Evolutionary conservation across 768 basidiomycete species (phyloP), one percentile per base, ranked within the genome.

Genomic region (Tremella mesenterica): DNA sequence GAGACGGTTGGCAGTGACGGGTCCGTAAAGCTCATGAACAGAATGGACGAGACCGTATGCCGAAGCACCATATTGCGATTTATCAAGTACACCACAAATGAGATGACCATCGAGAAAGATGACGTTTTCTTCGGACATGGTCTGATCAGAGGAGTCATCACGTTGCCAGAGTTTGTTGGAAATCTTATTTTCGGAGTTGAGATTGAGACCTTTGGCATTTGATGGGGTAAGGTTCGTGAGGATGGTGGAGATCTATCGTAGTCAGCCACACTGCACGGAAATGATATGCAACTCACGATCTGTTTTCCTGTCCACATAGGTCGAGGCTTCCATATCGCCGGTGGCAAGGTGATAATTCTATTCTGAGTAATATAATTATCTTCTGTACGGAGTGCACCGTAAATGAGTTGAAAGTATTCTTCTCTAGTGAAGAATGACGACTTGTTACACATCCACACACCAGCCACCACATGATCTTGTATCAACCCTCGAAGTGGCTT

Each of bases 251-350:
- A 99, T 88, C 91, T 93, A 54, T 18, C 23, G n/a, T n/a, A n/a
- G 23, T 50, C 7, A 38, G 60, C 48, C 52, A 54, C 34, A 26
- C 45, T 48, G 16, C 4, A 29, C 10, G 14, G 23, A n/a, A 30
- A 31, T 8, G 18, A 18, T 7, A 45, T 38, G n/a, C n/a, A 10
- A 71, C 84, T 74, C 64, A 93, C 89, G 41, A 97, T 83, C 74
- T 99, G 95, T 70, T 99, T 99, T 41, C 95, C 95, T 0, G 93
- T 97, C 95, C 95, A 99, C 44, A 93, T 75, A 1, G 90, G 83
- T 58, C 75, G 77, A 0, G 95, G 95, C 73, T 85, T 89, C 85
- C 87, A 90, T 49, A 99, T 85, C 5, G 92, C 78, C 1, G 95
- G 95, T 1, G 92, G 88, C 8, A 97, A 72, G 4, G 89, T 96